Conservation (phyloP, 1,284 basidiomycete species). For the Wolfiporia cocos region DNA sequence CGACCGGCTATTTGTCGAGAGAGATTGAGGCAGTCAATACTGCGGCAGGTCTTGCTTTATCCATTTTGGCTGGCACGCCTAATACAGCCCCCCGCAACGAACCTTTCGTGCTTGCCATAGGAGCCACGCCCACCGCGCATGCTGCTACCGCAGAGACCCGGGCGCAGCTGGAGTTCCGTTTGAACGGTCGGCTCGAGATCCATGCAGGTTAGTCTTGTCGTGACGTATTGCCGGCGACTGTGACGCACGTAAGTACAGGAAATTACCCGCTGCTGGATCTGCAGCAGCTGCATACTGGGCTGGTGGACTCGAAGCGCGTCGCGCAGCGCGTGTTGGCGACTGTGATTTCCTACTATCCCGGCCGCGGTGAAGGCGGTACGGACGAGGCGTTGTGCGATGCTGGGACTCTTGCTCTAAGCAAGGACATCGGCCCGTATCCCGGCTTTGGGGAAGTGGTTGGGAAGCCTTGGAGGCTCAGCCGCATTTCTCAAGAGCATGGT, state of each 20-base stretch:
- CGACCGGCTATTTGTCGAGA: conserved; percentile 58
- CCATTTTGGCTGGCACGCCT: conserved; percentile 33
- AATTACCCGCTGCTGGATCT: conserved; percentile 84
- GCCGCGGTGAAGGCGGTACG: conserved; percentile 47
- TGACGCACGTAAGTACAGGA: conserved; percentile 32
- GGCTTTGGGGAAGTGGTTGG: conserved; percentile 71
- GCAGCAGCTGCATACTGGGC: conserved; percentile 73
- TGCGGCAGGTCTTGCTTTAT: conserved; percentile 56
- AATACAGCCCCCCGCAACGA: conserved; percentile 27
- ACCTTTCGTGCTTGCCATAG: conserved; percentile 71
- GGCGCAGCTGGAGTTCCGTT: conserved; percentile 36
- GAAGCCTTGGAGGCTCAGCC: conserved; percentile 63
- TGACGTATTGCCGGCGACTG: not conserved
- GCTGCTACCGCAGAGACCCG: conserved; percentile 54
- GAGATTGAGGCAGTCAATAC: conserved; percentile 70
- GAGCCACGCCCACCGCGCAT: conserved; percentile 84
- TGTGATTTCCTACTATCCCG: conserved; percentile 74
- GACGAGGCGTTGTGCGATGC: conserved; percentile 81
- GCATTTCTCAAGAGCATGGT: conserved; percentile 82
- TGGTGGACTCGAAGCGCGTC: conserved; percentile 53
- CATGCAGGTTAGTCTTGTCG: conserved; percentile 54
- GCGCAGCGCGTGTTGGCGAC: conserved; percentile 67
- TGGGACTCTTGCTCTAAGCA: conserved; percentile 80
- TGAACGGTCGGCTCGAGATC: conserved; percentile 61
- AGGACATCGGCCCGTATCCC: conserved; percentile 71